These are phyloP conservation scores for Rhodotorula mucilaginosa DNA, from an alignment of 1,284 basidiomycete genomes.

Conservation along the genomic window DNA sequence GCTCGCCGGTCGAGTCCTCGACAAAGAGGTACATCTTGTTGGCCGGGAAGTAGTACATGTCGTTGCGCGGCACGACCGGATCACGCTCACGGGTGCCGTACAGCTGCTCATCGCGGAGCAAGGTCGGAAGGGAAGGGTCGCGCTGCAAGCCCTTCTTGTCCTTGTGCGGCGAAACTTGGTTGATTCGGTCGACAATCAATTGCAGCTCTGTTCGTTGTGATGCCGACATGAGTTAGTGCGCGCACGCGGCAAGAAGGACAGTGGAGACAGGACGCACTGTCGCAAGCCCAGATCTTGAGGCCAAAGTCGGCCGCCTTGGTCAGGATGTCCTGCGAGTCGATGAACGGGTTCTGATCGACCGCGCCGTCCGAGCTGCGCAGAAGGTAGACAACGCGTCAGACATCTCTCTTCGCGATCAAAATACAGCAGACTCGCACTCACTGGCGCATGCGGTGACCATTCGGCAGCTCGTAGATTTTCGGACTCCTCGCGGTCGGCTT, in stretches of 20 bases:
- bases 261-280: constrained; percentile 60
- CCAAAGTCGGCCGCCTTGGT: constrained; percentile 71
- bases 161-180: constrained; percentile 39
- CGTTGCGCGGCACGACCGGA: constrained; percentile 76
- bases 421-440: not conserved
- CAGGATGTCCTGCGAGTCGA: constrained; percentile 59
- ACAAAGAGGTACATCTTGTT: constrained; percentile 78
- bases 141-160: constrained; percentile 39
- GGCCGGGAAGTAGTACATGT: constrained; percentile 84
- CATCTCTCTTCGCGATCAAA: too few relatives aligned
- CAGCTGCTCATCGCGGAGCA: constrained; percentile 82
- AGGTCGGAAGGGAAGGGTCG: constrained; percentile 48
- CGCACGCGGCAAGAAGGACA: constrained; percentile 12
- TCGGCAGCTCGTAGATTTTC: constrained; percentile 25
- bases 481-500: constrained; percentile 24
- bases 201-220: constrained; percentile 44
- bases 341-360: constrained; percentile 46
- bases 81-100: constrained; percentile 87
- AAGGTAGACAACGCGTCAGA: not conserved
- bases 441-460: constrained; percentile 35
- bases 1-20: constrained; percentile 80
- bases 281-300: constrained; percentile 84
- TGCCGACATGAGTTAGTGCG: constrained; percentile 43
- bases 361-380: constrained; percentile 40
- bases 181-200: constrained; percentile 47